Base-by-base conservation (phyloP, 176 grass and related monocot species). In the Paspalum vaginatum region DNA sequence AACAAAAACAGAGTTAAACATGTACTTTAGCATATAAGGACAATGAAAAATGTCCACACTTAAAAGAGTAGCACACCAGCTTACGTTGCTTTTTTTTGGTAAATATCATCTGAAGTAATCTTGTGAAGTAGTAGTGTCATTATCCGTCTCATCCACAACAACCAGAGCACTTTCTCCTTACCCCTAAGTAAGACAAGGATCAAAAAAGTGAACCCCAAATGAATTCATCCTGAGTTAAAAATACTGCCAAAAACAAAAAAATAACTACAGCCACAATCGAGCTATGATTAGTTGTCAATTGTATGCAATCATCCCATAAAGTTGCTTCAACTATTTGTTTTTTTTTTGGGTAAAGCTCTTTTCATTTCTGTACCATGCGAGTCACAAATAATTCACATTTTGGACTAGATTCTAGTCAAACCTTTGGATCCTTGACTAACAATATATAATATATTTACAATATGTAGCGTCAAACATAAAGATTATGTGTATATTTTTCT, bases 71-170 rank as follows among this genome's bases (percentile, higher is more conserved):
- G 47, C 32, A 49, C 55, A 79, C 49, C 20, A 82, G 11, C 83
- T 82, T 77, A 97, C 94, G 2, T 32, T 32, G 75, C 67, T n/a
- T 91, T 91, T 84, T 79, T 86, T 97, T 72, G 87, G 86, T 97
- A 97, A 72, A 93, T 97, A 81, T 91, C 89, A 83, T 93, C 89
- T 24, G 86, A 72, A 69, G 81, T 89, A 66, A 97, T 89, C 15
- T 11, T 68, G 20, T 68, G 9, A 9, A 89, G 51, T 46, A 14
- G 25, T 48, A 97, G 76, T 93, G 40, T 86, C 84, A 48, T 80
- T 89, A 80, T 97, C 74, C 7, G 87, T 78, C 78, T 97, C 91
- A 58, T 91, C 91, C 57, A 93, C 72, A 68, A 97, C 89, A 87
- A 69, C 52, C 70, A 97, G 84, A 87, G 79, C 88, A 83, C 85